Percentiles rank a stretch among this genome's conserved stretches.
Evolutionary conservation across 2,329 filamentous ascomycete genomes (phyloP).

Genomic region (Xylariaceae sp.): DNA sequence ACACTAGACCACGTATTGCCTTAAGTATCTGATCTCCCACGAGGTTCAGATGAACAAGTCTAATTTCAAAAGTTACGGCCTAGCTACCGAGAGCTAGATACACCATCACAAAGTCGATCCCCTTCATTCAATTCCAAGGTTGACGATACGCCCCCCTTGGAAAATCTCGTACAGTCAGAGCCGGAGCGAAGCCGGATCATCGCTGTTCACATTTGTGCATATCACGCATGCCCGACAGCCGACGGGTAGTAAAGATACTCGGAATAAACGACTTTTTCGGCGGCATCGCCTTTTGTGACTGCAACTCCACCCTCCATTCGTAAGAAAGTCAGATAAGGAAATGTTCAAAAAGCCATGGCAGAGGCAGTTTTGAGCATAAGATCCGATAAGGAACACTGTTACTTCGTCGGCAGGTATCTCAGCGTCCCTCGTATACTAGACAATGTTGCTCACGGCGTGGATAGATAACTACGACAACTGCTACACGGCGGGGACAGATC

Average conservation of each 20-base stretch:
- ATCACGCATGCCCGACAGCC: constrained; percentile 13
- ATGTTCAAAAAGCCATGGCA: constrained; percentile 17
- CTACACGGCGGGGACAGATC: constrained; percentile 11
- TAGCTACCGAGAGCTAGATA: constrained; percentile 12
- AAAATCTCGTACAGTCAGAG: constrained; percentile 8
- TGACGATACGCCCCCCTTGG: constrained; percentile 14
- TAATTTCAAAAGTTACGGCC: constrained; percentile 7
- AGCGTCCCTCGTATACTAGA: neutral
- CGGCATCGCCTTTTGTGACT: constrained; percentile 17
- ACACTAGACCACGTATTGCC: no score
- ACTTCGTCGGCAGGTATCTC: constrained; percentile 14
- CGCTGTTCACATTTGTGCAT: constrained; percentile 18
- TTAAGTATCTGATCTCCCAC: no score
- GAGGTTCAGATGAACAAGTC: no score
- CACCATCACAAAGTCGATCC: constrained; percentile 15
- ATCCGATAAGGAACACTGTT: constrained; percentile 17
- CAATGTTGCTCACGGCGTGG: no score
- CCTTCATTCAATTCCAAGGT: constrained; percentile 16
- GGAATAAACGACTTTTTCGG: constrained; percentile 16
- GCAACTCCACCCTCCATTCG: constrained; percentile 15
- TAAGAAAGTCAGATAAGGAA: constrained; percentile 17
- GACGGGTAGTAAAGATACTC: constrained; percentile 13
- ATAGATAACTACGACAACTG: constrained; percentile 16
- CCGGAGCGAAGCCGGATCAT: constrained; percentile 12
- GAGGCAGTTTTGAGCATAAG: constrained; percentile 14